Evolutionary conservation across 345 rosid species (phyloP).

Genomic region (Populus pruinosa): DNA sequence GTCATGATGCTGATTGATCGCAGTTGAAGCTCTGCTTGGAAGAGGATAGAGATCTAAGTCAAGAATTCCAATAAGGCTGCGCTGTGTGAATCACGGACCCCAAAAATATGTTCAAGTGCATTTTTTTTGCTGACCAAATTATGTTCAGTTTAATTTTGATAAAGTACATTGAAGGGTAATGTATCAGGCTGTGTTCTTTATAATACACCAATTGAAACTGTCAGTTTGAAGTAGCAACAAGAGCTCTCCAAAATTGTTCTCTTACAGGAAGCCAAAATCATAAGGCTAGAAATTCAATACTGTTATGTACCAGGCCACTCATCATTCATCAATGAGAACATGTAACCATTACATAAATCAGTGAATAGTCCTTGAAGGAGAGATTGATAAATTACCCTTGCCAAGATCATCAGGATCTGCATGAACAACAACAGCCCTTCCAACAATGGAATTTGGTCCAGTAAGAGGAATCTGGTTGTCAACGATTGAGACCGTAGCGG

Average conservation of each 20-base stretch:
- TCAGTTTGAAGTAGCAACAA: not conserved
- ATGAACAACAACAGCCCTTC: constrained; percentile 94
- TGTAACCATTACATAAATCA: not conserved
- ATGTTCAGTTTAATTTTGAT: not conserved
- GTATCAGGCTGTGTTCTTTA: not conserved
- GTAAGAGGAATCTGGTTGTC: constrained; percentile 83
- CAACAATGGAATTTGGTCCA: constrained; percentile 73
- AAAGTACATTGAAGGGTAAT: no score
- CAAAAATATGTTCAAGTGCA: not conserved
- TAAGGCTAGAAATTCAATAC: not conserved
- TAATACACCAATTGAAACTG: not conserved
- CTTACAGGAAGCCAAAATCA: not conserved
- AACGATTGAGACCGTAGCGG: constrained; percentile 50
- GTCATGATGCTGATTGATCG: not conserved
- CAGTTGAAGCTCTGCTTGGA: not conserved
- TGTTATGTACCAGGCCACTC: not conserved
- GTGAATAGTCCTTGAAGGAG: not conserved
- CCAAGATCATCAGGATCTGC: constrained; percentile 95
- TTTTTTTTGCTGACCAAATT: not conserved
- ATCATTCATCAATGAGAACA: not conserved
- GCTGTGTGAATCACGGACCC: not conserved
- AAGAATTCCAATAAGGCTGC: not conserved
- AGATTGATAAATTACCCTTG: constrained; percentile 54
- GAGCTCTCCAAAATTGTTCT: not conserved
- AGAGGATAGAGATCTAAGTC: not conserved